Percentiles rank a stretch among this genome's conserved stretches.
phyloP scores from a whole-genome alignment of 2,329 filamentous ascomycete species.

The Phaeosphaeria sp. region DNA sequence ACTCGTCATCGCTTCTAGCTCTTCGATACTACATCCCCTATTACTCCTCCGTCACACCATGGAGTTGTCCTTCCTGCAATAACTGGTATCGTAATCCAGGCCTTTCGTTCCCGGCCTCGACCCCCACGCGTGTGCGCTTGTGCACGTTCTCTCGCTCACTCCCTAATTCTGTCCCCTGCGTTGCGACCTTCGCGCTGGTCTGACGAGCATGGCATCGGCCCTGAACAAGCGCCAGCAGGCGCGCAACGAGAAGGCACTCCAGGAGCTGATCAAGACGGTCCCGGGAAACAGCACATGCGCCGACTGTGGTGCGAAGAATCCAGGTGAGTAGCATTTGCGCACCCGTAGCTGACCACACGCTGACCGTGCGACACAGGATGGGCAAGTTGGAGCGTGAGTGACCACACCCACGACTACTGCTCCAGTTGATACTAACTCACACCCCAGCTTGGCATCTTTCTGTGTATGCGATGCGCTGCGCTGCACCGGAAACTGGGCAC shows the following conservation, averaged over 20 bases:
- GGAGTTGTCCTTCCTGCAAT: conserved; percentile 17
- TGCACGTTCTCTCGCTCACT: conserved; percentile 29
- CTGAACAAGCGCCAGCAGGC: conserved; percentile 97
- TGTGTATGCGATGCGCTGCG: conserved; percentile 96
- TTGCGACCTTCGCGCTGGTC: conserved; percentile 25
- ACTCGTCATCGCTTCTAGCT: conserved; percentile 26
- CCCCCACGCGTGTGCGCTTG: conserved; percentile 18
- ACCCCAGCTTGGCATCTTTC: conserved; percentile 83
- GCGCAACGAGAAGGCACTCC: conserved; percentile 90
- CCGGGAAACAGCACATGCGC: conserved; percentile 93
- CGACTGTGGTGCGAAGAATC: conserved; percentile 89
- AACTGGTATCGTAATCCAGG: conserved; percentile 10
- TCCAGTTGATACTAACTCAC: conserved; percentile 19
- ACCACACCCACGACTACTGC: not conserved
- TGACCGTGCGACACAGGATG: conserved; percentile 67
- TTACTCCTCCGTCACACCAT: conserved; percentile 20
- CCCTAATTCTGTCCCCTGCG: conserved; percentile 16
- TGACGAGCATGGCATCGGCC: conserved; percentile 67
- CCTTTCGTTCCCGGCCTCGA: conserved; percentile 15
- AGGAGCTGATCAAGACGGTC: conserved; percentile 84
- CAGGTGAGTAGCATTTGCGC: conserved; percentile 66
- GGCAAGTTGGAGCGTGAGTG: conserved; percentile 92
- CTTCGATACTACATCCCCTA: conserved; percentile 19
- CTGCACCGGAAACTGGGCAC: conserved; percentile 96
- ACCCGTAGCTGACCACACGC: conserved; percentile 14